Base-by-base conservation (phyloP, 1,139 yeast species). In the Geotrichum bryndzae region DNA sequence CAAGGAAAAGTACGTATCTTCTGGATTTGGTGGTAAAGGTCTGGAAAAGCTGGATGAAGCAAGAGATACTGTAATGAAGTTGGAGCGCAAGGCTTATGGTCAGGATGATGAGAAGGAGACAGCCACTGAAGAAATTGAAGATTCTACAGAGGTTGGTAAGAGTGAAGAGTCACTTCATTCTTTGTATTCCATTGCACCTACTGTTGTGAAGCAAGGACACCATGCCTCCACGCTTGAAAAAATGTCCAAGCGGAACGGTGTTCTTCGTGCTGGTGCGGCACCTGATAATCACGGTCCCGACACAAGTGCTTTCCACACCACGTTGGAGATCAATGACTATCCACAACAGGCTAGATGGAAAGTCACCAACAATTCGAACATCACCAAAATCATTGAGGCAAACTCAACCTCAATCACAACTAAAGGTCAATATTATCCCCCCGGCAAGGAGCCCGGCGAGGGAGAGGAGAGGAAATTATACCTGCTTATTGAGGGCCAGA, bases 1-100 rank as follows among this genome's bases (percentile, higher is more conserved):
- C 0, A 84, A 85, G 64, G 91, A 82, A 66, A 85, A 85, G 69
- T 79, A 82, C 46, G 48, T 41, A 5, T 80, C 82, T 25, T 82
- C 83, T 63, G 99, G 99, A 0, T 94, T 91, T 77, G 96, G 97
- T 1, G 99, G 99, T 27, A 87, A 88, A 69, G 99, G 99, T 0
- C 79, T 94, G 62, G 96, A 88, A 56, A 87, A 87, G 65, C 77
- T 94, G 56, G 96, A 90, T 65, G 84, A 83, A 59, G 79, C 82
- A 11, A 79, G 98, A 59, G 86, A 86, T 41, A 80, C 79, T 51
- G 81, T 80, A 46, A 79, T 84, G 64, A 80, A 78, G 61, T 69
- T 79, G 57, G 87, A 87, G 69, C 77, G 82, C 65, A 77, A 72
- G 58, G 75, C 76, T 1, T 75, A 72, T 61, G 74, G 72, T 8